Conservation (phyloP, 805 yeast genomes). For the Candida yuanshanica region DNA sequence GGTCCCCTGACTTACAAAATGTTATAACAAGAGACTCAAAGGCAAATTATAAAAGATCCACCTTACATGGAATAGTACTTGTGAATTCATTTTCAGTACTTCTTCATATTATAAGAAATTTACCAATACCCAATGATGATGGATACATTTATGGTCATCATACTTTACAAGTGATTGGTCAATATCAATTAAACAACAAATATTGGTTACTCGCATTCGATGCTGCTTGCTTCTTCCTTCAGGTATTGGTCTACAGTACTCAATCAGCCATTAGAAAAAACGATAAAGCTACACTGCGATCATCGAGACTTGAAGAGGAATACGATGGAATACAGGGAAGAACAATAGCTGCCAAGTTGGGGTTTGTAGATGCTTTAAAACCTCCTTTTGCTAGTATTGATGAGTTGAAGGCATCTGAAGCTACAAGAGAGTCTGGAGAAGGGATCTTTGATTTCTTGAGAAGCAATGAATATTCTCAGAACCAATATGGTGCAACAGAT, state of each 20-base stretch:
- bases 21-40: slow-evolving; percentile 7
- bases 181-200: slow-evolving; percentile 13
- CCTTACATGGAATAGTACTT: slow-evolving; percentile 12
- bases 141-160: slow-evolving; percentile 24
- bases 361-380: slow-evolving; percentile 10
- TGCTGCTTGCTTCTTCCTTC: slow-evolving; percentile 13
- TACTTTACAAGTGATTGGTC: slow-evolving; percentile 22
- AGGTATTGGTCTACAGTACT: slow-evolving; percentile 12
- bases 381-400: slow-evolving; percentile 10
- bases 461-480: no score
- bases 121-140: slow-evolving; percentile 19
- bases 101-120: slow-evolving; percentile 10
- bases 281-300: not conserved
- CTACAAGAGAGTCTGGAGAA: not conserved
- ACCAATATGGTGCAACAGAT: no score
- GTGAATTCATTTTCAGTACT: slow-evolving; percentile 6
- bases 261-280: slow-evolving; percentile 7
- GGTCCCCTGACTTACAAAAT: slow-evolving; percentile 4
- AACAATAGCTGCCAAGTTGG: slow-evolving; percentile 11
- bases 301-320: slow-evolving; percentile 7
- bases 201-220: slow-evolving; percentile 14
- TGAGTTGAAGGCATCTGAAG: slow-evolving; percentile 5
- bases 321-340: slow-evolving; percentile 22
- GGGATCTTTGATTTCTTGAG: not conserved
- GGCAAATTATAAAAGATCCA: slow-evolving; percentile 6